Base-by-base conservation (phyloP, 2,329 filamentous ascomycete species). In the Eurotiales sp. region DNA sequence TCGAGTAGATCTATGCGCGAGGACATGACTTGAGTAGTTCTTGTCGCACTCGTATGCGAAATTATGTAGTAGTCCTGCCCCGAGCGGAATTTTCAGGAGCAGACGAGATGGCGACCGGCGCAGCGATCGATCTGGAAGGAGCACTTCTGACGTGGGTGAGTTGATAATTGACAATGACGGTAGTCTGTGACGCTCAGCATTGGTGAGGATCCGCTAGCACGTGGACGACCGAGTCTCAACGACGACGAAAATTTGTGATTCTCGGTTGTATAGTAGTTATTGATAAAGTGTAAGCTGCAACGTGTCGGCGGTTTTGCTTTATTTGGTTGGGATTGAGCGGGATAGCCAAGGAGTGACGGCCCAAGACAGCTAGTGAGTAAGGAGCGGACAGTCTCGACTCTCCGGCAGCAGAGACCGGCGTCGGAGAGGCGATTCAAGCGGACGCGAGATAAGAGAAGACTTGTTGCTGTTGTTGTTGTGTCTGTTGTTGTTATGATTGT, bases 1-100 rank as follows among this genome's bases (percentile, higher is more conserved):
- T 54, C 52, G 19, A 50, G 46, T 6, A 46, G 32, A 37, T 54
- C 47, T 8, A 48, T 25, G 30, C 47, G 46, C 25, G 52, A 46
- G 12, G 29, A 45, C 52, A 54, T 54, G 23, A n/a, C 19, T 32
- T 7, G 11, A 12, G 11, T 7, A n/a, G 4, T 3, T 25, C 6
- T n/a, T n/a, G 17, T 17, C 8, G 23, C 12, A 17, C 8, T 21
- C n/a, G 19, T n/a, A 21, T 8, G 2, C 3, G 19, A 8, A 14
- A 10, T 30, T 30, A 11, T 34, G 17, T 11, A 32, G n/a, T n/a
- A 12, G 21, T 47, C n/a, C 27, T 49, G 40, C 22, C 37, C 37
- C 22, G 19, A 17, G 25, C 19, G 23, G 30, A 43, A 34, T 32
- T n/a, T n/a, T 45, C 3, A 25, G 43, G 43, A 15, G 8, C 36